Conservation (phyloP, 2,329 filamentous ascomycete genomes). For the Dothidotthia symphoricarpi region DNA sequence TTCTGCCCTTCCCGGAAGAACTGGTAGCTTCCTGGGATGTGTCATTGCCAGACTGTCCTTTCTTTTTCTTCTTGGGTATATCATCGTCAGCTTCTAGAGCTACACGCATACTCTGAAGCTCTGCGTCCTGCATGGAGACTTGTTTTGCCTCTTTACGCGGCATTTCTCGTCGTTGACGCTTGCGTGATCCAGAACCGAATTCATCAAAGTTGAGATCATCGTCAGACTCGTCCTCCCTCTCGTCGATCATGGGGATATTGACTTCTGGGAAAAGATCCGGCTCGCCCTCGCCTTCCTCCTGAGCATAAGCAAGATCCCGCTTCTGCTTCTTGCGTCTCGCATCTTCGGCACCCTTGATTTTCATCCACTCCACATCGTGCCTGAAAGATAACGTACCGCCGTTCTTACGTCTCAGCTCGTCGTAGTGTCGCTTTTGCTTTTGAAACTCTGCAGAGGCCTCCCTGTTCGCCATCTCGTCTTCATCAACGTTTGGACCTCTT, state of each 20-base stretch:
- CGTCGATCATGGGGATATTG: neutral
- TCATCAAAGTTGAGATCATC: slow-evolving; percentile 3
- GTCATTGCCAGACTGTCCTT: neutral
- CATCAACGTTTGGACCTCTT: neutral
- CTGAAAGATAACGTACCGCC: slow-evolving; percentile 20
- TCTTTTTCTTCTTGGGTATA: slow-evolving; percentile 24
- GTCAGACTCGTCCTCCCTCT: slow-evolving; percentile 9
- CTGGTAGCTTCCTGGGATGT: slow-evolving; percentile 9
- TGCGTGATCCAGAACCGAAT: slow-evolving; percentile 6
- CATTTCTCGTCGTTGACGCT: slow-evolving; percentile 13
- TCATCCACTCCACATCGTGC: slow-evolving; percentile 33
- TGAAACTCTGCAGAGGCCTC: slow-evolving; percentile 16
- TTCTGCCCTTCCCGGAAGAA: slow-evolving; percentile 1
- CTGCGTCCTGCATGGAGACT: slow-evolving; percentile 26
- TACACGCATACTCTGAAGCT: slow-evolving; percentile 31
- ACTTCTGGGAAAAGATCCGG: slow-evolving; percentile 13
- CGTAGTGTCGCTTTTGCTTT: slow-evolving; percentile 20
- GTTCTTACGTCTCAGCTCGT: slow-evolving; percentile 16
- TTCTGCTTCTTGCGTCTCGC: slow-evolving; percentile 16
- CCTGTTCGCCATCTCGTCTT: slow-evolving; percentile 11
- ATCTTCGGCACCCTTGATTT: slow-evolving; percentile 19
- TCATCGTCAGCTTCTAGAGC: slow-evolving; percentile 27
- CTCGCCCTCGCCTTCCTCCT: slow-evolving; percentile 11
- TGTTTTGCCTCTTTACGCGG: slow-evolving; percentile 13
- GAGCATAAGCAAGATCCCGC: slow-evolving; percentile 13